phyloP scores from a whole-genome alignment of 345 rosid species.

The Citrus reticulata region DNA sequence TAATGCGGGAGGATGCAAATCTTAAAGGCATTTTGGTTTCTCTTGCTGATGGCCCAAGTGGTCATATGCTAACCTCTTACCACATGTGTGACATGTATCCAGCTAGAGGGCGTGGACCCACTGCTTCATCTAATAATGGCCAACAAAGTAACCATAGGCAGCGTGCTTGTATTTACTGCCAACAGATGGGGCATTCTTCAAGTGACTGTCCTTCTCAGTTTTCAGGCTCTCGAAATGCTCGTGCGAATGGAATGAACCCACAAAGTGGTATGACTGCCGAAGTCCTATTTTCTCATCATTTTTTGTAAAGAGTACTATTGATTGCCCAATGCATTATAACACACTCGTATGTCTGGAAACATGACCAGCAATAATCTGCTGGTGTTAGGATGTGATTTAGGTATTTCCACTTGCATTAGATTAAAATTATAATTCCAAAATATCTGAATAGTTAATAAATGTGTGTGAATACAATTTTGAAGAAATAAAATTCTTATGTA shows the following conservation, averaged over 20 bases:
- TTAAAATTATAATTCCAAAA: not conserved
- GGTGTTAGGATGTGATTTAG: not conserved
- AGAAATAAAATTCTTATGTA: no score
- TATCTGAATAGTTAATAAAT: not conserved
- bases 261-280: constrained; percentile 43
- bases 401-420: not conserved
- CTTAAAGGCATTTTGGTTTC: not conserved
- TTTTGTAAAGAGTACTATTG: not conserved
- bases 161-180: constrained; percentile 61
- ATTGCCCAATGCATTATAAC: not conserved
- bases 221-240: constrained; percentile 45
- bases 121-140: constrained; percentile 39
- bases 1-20: not conserved
- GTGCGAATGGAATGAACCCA: constrained; percentile 34
- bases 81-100: constrained; percentile 15
- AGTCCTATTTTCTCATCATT: not conserved
- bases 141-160: constrained; percentile 56
- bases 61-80: not conserved
- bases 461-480: not conserved
- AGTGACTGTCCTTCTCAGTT: constrained; percentile 60
- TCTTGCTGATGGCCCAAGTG: not conserved
- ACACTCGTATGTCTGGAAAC: not conserved
- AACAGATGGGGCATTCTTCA: constrained; percentile 76
- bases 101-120: constrained; percentile 61
- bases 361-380: not conserved